Percentiles rank a stretch among this genome's conserved stretches.
phyloP scores from a whole-genome alignment of 2,329 filamentous ascomycete species.

The Neofusicoccum kwambonambiense region DNA sequence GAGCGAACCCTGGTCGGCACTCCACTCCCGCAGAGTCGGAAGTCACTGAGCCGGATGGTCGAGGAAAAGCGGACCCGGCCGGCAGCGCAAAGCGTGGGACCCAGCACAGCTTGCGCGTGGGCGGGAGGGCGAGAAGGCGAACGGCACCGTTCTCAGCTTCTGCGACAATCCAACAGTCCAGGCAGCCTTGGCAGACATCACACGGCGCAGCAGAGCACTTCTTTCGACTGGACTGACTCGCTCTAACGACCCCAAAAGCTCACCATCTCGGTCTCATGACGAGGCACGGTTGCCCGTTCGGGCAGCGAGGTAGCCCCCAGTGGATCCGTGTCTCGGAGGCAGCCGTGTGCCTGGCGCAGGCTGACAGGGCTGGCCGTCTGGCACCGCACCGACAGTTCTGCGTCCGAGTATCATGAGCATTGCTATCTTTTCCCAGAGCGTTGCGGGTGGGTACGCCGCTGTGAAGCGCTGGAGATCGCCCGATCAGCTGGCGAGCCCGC shows the following conservation, averaged over 20 bases:
- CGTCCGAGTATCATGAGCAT: background rate
- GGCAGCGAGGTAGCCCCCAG: slow-evolving; percentile 1
- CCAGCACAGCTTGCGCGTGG: background rate
- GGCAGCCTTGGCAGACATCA: background rate
- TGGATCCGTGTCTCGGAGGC: background rate
- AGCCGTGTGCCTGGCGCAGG: background rate
- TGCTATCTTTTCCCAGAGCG: background rate
- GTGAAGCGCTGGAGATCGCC: background rate
- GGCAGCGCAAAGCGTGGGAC: background rate
- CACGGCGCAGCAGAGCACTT: background rate
- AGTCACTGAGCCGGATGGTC: background rate
- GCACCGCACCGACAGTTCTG: too few relatives aligned
- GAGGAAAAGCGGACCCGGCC: slow-evolving; percentile 8
- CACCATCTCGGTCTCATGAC: slow-evolving; percentile 1
- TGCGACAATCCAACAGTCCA: background rate
- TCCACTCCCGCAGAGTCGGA: background rate
- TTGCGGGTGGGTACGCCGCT: background rate
- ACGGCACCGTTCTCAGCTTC: background rate
- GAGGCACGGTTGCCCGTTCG: slow-evolving; percentile 8
- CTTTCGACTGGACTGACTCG: background rate
- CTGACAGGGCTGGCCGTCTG: background rate
- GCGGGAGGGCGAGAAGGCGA: background rate
- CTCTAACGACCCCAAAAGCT: background rate
- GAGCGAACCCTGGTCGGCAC: background rate
- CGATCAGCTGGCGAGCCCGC: slow-evolving; percentile 1